Evolutionary conservation across 2,329 filamentous ascomycete genomes (phyloP), one percentile per base, ranked within the genome.

Genomic region (Tetracladium maxilliforme): DNA sequence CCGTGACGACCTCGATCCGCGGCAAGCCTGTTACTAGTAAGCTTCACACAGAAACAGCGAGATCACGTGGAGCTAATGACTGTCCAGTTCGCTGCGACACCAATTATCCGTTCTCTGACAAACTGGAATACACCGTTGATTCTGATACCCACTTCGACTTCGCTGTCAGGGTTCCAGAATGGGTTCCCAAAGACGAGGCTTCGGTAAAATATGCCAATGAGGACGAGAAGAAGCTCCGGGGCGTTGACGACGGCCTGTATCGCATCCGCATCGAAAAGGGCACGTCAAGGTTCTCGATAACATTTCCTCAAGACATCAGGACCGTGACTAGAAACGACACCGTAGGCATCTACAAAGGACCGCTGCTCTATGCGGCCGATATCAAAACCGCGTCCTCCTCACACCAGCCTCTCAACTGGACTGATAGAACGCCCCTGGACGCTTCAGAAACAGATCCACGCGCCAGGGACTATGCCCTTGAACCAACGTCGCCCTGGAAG

Each of bases 11-110:
- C 8, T 47, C 22, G 8, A 25, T 40, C 9, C 14, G 23, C 6
- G 23, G 21, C 20, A 25, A 9, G 9, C n/a, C 9, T 9, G 9
- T n/a, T n/a, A n/a, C n/a, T n/a, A n/a, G n/a, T n/a, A n/a, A n/a
- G n/a, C n/a, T n/a, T n/a, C n/a, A n/a, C 9, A 20, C 9, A 20
- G 9, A n/a, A 20, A 20, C 18, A 36, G 10, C 38, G 56, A 10
- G 27, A 40, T 5, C 42, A 41, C 11, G 41, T 37, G 13, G 32
- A 41, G 7, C 5, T n/a, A n/a, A 48, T 61, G 6, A 46, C 34
- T 4, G 43, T 65, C 10, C 37, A 40, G n/a, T n/a, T n/a, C n/a
- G n/a, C 10, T 59, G 56, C 33, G 35, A 50, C 6, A 66, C 63
- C 0, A 49, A 48, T 22, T 67, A 67, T 37, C 62, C 39, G 17